Evolutionary conservation across 805 yeast genomes (phyloP).

Genomic region (Monosporozyma servazzii): DNA sequence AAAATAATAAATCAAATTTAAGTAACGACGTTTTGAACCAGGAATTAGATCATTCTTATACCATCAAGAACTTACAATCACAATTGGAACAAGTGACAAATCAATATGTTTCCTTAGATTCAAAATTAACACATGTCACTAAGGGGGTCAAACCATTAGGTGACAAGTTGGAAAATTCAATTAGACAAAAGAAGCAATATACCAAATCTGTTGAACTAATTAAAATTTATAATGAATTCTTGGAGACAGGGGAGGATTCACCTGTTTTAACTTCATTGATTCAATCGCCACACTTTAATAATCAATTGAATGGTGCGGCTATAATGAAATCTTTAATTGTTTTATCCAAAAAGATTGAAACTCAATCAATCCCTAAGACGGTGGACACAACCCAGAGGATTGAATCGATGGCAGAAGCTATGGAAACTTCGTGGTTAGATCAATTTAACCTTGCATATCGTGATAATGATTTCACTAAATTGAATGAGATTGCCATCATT

Average conservation of each 20-base stretch:
- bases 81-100: conserved; percentile 16
- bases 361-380: conserved; percentile 42
- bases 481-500: conserved; percentile 69
- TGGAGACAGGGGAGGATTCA: conserved; percentile 33
- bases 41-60: conserved; percentile 60
- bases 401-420: conserved; percentile 60
- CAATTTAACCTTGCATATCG: conserved; percentile 69
- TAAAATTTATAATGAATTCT: conserved; percentile 66
- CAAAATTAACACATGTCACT: conserved; percentile 38
- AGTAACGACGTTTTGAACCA: conserved; percentile 48
- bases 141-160: conserved; percentile 61
- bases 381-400: conserved; percentile 34
- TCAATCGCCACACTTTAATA: conserved; percentile 44
- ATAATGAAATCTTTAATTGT: conserved; percentile 55
- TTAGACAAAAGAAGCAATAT: conserved; percentile 66
- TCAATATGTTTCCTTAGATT: conserved; percentile 22
- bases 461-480: conserved; percentile 53
- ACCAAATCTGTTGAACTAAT: conserved; percentile 63
- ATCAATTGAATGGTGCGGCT: conserved; percentile 50
- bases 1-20: conserved; percentile 39
- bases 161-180: conserved; percentile 54
- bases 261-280: conserved; percentile 27
- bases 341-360: conserved; percentile 55
- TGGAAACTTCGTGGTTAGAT: conserved; percentile 64
- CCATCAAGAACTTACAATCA: conserved; percentile 39